Conservation (phyloP, 2,329 filamentous ascomycete species). For the Clonostachys solani region DNA sequence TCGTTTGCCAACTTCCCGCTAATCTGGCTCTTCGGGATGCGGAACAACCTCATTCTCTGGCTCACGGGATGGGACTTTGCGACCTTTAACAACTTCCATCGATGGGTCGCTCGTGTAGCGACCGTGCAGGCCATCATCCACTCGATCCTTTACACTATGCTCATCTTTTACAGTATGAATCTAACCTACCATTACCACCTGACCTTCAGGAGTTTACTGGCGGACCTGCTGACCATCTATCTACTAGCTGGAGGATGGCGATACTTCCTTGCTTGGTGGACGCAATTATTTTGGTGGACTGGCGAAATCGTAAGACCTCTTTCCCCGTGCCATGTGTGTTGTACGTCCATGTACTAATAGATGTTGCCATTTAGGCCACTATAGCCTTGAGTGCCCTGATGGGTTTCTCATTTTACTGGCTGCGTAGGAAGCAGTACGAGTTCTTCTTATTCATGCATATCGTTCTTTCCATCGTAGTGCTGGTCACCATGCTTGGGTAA, state of each 20-base stretch:
- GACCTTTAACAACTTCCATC: constrained; percentile 64
- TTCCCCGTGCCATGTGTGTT: background rate
- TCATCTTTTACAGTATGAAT: constrained; percentile 29
- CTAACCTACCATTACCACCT: background rate
- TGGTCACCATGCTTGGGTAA: constrained; percentile 47
- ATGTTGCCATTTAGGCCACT: constrained; percentile 22
- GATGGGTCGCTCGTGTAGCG: constrained; percentile 59
- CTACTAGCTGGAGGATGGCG: constrained; percentile 29
- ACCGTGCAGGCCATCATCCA: constrained; percentile 60
- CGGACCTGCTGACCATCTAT: background rate
- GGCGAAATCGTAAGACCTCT: constrained; percentile 35
- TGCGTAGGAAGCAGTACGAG: constrained; percentile 49
- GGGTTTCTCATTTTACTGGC: constrained; percentile 42
- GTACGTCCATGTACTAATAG: background rate
- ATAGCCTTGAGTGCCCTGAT: constrained; percentile 39
- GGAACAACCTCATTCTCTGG: constrained; percentile 65
- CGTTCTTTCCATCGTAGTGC: constrained; percentile 40
- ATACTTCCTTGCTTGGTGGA: constrained; percentile 28
- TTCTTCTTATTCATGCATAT: constrained; percentile 46
- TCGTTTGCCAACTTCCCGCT: constrained; percentile 60
- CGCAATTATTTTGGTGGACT: constrained; percentile 42
- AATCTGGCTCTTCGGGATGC: constrained; percentile 62
- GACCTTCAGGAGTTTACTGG: background rate
- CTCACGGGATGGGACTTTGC: constrained; percentile 65
- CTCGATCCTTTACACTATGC: constrained; percentile 52